Evolutionary conservation across 2,329 filamentous ascomycete genomes (phyloP).

Genomic region (Colletotrichum nymphaeae): DNA sequence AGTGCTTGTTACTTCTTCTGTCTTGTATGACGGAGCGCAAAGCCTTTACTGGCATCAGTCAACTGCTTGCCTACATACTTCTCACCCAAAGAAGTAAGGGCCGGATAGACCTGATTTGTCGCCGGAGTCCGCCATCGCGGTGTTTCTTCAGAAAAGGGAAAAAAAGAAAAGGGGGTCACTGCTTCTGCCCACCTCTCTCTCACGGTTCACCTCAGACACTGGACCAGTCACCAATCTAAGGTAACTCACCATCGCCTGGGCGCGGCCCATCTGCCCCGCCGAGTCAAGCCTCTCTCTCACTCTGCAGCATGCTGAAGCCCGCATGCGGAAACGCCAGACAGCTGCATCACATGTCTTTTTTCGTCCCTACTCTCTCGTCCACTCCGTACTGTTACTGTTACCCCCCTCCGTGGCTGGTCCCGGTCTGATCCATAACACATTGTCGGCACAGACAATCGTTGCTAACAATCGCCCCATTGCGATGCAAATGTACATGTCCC

Average conservation of each 20-base stretch:
- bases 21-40: neutral
- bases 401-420: slow-evolving; percentile 9
- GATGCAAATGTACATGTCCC: slow-evolving; percentile 21
- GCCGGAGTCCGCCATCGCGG: neutral
- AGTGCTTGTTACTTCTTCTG: neutral
- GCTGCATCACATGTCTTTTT: slow-evolving; percentile 34
- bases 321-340: slow-evolving; percentile 27
- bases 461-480: slow-evolving; percentile 20
- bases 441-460: slow-evolving; percentile 6
- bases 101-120: neutral
- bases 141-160: neutral
- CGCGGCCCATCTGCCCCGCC: slow-evolving; percentile 31
- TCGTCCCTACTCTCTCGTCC: slow-evolving; percentile 5
- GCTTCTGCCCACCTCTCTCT: neutral
- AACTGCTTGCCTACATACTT: neutral
- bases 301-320: neutral
- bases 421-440: slow-evolving; percentile 15
- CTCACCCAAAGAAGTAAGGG: neutral
- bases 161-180: neutral
- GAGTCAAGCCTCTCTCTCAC: slow-evolving; percentile 12
- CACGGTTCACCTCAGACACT: neutral
- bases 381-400: slow-evolving; percentile 9
- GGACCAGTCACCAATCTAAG: neutral
- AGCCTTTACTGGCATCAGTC: neutral
- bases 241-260: slow-evolving; percentile 2